phyloP scores from a whole-genome alignment of 1,284 basidiomycete species.

The Volvariella volvacea region DNA sequence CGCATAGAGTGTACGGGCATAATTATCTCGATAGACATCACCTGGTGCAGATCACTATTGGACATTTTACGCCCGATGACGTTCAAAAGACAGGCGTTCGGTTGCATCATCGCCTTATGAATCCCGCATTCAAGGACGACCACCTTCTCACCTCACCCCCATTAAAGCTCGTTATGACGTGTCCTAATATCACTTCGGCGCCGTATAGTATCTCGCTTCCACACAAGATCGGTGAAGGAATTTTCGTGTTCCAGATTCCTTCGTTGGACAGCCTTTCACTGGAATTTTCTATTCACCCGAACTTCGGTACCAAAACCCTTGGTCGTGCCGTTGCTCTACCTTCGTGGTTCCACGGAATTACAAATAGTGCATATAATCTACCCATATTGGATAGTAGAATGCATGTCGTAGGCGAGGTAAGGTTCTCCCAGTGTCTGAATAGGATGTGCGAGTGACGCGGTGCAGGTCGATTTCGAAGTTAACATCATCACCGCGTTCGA shows the following conservation, averaged over 20 bases:
- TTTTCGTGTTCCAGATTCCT: slow-evolving; percentile 86
- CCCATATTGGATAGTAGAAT: slow-evolving; percentile 92
- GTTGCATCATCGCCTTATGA: slow-evolving; percentile 64
- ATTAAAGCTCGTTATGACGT: slow-evolving; percentile 91
- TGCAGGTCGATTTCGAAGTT: slow-evolving; percentile 82
- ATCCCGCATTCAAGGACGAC: slow-evolving; percentile 53
- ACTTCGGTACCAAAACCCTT: slow-evolving; percentile 97
- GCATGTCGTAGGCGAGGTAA: slow-evolving; percentile 90
- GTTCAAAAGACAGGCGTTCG: slow-evolving; percentile 42
- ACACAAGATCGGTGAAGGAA: slow-evolving; percentile 72
- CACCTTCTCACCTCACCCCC: slow-evolving; percentile 71
- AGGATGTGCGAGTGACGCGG: slow-evolving; percentile 7
- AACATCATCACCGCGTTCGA: slow-evolving; percentile 88
- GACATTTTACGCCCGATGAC: slow-evolving; percentile 46
- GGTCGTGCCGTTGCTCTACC: slow-evolving; percentile 89
- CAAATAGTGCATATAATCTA: slow-evolving; percentile 58
- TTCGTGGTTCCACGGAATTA: slow-evolving; percentile 58
- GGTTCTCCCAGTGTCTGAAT: slow-evolving; percentile 10
- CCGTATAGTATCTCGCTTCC: slow-evolving; percentile 89
- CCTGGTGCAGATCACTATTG: slow-evolving; percentile 84
- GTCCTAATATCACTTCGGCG: slow-evolving; percentile 48
- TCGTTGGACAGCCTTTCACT: slow-evolving; percentile 71
- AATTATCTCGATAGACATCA: slow-evolving; percentile 87
- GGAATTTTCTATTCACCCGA: slow-evolving; percentile 95
- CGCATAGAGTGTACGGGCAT: slow-evolving; percentile 87